Conservation (phyloP, 495 filamentous ascomycete species). For the Corynascus novoguineensis region DNA sequence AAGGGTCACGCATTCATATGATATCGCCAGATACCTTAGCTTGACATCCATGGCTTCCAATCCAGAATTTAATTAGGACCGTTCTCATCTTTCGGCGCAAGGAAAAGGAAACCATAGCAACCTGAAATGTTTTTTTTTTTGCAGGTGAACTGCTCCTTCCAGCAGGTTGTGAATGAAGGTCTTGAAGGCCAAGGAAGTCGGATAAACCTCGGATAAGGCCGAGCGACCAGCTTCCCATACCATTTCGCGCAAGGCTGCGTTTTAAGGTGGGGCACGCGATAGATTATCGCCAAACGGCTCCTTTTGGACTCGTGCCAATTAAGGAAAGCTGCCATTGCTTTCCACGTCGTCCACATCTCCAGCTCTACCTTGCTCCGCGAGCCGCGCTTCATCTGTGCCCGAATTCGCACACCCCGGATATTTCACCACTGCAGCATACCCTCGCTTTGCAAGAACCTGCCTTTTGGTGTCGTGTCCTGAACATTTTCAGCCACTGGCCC, state of each 20-base stretch:
- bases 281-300: not conserved
- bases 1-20: too few relatives aligned
- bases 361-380: not conserved
- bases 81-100: too few relatives aligned
- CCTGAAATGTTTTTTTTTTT: too few relatives aligned
- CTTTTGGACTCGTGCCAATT: not conserved
- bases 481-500: not conserved
- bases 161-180: not conserved
- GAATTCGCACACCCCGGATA: not conserved
- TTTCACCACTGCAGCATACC: not conserved
- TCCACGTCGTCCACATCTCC: not conserved
- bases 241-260: not conserved
- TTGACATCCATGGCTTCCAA: too few relatives aligned
- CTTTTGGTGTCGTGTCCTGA: not conserved
- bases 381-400: not conserved
- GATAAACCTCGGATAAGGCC: not conserved
- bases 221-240: not conserved
- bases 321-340: slow-evolving; percentile 1
- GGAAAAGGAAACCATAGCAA: too few relatives aligned
- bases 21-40: too few relatives aligned
- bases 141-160: too few relatives aligned
- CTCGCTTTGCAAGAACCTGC: not conserved
- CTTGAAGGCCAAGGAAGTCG: not conserved
- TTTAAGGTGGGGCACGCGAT: slow-evolving; percentile 2
- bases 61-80: too few relatives aligned